phyloP scores from a whole-genome alignment of 306 rosid species.

The Acacia melanoxylon region DNA sequence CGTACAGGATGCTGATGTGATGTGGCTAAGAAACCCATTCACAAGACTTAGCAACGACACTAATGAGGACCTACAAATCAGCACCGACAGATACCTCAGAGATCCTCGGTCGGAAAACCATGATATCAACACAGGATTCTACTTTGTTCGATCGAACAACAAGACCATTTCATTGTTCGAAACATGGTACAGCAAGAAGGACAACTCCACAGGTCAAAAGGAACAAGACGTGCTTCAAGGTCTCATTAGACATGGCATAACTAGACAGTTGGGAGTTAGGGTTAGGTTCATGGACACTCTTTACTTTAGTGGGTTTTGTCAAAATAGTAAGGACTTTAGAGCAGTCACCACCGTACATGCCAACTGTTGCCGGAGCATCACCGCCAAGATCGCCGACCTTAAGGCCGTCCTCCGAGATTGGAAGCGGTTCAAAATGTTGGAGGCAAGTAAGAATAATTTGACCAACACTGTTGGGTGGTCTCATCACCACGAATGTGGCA shows the following conservation, averaged over 20 bases:
- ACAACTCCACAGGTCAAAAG: constrained; percentile 52
- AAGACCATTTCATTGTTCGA: constrained; percentile 63
- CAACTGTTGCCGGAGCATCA: constrained; percentile 75
- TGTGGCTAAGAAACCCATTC: constrained; percentile 88
- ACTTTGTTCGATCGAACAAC: constrained; percentile 59
- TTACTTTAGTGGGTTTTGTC: constrained; percentile 82
- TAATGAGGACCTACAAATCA: constrained; percentile 67
- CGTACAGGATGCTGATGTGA: constrained; percentile 65
- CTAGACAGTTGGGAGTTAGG: constrained; percentile 42
- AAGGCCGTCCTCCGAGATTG: constrained; percentile 52
- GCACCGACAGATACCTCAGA: constrained; percentile 47
- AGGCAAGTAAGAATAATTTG: constrained; percentile 24
- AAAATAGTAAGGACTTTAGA: constrained; percentile 57
- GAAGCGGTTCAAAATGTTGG: constrained; percentile 49
- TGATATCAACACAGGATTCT: constrained; percentile 76
- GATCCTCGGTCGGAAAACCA: constrained; percentile 50
- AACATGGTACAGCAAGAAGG: constrained; percentile 63
- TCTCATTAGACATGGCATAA: constrained; percentile 34
- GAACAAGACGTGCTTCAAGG: constrained; percentile 73
- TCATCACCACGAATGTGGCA: constrained; percentile 38
- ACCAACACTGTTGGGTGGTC: constrained; percentile 38
- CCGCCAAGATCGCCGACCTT: constrained; percentile 60
- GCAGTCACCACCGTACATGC: constrained; percentile 65
- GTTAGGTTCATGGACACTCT: constrained; percentile 69
- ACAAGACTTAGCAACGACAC: constrained; percentile 45